Conservation (phyloP, 1,284 basidiomycete species). For the Apiotrichum mycotoxinovorans region DNA sequence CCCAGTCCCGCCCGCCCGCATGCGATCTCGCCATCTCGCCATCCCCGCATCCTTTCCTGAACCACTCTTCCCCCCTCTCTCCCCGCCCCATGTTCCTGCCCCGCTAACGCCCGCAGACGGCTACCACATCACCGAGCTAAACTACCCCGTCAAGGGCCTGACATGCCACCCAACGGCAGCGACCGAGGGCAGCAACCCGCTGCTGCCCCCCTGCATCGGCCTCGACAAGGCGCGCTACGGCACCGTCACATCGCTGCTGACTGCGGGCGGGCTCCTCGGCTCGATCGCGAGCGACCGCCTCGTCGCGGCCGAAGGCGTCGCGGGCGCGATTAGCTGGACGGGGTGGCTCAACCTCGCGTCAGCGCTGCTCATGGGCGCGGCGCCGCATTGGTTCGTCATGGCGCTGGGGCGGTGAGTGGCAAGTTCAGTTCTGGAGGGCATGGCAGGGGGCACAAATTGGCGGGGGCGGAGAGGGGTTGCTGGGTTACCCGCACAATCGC, state of each 20-base stretch:
- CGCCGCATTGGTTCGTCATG: conserved; percentile 59
- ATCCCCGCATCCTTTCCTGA: no score
- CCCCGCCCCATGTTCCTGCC: no score
- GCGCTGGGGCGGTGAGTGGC: conserved; percentile 25
- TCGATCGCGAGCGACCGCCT: conserved; percentile 66
- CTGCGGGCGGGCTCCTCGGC: conserved; percentile 79
- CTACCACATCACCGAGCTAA: conserved; percentile 76
- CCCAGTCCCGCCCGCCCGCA: no score
- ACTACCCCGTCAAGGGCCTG: conserved; percentile 74
- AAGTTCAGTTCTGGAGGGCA: background rate
- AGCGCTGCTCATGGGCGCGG: conserved; percentile 62
- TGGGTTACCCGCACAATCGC: no score
- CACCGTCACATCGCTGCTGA: conserved; percentile 76
- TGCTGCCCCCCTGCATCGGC: conserved; percentile 60
- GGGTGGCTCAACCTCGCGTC: conserved; percentile 61
- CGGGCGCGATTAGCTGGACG: conserved; percentile 52
- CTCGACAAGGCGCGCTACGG: conserved; percentile 75
- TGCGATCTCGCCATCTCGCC: no score
- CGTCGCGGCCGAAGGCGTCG: conserved; percentile 63
- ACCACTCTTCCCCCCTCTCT: no score
- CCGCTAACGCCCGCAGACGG: conserved; percentile 36
- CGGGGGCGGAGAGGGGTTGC: no score
- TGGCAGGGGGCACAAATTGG: background rate
- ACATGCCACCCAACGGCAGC: conserved; percentile 57
- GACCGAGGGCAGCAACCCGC: conserved; percentile 27